These are phyloP conservation scores for Biscogniauxia mediterranea DNA, from an alignment of 2,329 filamentous ascomycete genomes.

Conservation along the genomic window DNA sequence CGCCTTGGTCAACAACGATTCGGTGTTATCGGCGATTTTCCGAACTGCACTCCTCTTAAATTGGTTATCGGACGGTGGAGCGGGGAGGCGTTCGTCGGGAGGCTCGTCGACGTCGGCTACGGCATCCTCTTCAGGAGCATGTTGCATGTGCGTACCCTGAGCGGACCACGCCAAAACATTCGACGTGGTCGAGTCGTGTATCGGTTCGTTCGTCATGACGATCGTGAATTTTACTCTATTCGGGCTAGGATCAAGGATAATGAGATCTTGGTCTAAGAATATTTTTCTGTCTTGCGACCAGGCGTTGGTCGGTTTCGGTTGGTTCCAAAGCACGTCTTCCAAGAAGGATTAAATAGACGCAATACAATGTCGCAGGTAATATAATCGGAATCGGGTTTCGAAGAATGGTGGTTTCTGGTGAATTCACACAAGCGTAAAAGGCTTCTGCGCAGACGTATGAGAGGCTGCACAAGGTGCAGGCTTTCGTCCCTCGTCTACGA, in stretches of 20 bases:
- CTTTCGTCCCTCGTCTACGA: conserved; percentile 26
- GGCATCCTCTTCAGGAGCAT: conserved; percentile 57
- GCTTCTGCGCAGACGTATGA: conserved; percentile 10
- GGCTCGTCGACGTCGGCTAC: conserved; percentile 83
- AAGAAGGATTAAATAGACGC: conserved; percentile 8
- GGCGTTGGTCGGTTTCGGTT: not conserved
- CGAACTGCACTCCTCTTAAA: conserved; percentile 49
- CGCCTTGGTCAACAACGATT: conserved; percentile 85
- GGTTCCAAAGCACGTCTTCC: conserved; percentile 5
- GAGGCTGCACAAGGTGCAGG: conserved; percentile 24
- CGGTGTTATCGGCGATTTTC: conserved; percentile 55
- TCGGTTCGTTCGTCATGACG: conserved; percentile 38
- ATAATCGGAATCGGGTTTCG: conserved; percentile 5
- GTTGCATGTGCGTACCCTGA: conserved; percentile 42
- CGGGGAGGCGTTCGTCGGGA: conserved; percentile 57
- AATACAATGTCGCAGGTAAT: conserved; percentile 6
- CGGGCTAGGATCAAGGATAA: conserved; percentile 4
- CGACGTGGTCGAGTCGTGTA: conserved; percentile 38
- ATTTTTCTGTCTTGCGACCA: not conserved
- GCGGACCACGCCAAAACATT: conserved; percentile 47
- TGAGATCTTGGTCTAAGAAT: conserved; percentile 7
- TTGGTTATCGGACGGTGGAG: conserved; percentile 31
- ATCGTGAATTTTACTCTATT: conserved; percentile 6
- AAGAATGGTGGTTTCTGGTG: conserved; percentile 4
- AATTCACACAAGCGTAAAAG: conserved; percentile 3